A percentile compares a stretch with the other conserved stretches of the same genome.
Conservation (phyloP, 306 rosid species). For the Chamaecrista fasciculata region DNA sequence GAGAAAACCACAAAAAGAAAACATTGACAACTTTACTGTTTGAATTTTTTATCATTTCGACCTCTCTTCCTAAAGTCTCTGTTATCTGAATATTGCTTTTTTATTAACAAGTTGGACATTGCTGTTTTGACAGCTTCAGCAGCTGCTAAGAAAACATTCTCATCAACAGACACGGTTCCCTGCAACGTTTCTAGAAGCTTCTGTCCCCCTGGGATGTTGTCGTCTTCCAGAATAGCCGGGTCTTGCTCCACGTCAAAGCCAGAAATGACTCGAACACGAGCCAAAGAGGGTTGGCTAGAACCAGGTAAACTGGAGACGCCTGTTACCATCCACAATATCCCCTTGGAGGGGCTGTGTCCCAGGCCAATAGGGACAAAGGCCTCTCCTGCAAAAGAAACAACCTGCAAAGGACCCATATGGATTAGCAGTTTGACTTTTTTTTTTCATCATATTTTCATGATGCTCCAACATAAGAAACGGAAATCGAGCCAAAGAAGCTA, state of each 20-base stretch:
- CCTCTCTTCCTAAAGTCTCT: slow-evolving; percentile 76
- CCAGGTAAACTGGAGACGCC: slow-evolving; percentile 72
- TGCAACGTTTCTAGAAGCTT: slow-evolving; percentile 66
- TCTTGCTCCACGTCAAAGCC: slow-evolving; percentile 39
- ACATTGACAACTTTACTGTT: slow-evolving; percentile 29
- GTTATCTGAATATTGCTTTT: slow-evolving; percentile 73
- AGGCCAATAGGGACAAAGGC: slow-evolving; percentile 74
- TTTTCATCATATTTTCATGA: not conserved
- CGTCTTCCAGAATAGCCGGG: slow-evolving; percentile 46
- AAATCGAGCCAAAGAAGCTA: not conserved
- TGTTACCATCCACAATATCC: slow-evolving; percentile 73
- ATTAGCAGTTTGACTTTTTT: not conserved
- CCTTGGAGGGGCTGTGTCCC: slow-evolving; percentile 39
- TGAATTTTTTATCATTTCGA: slow-evolving; percentile 77
- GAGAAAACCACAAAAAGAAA: not conserved
- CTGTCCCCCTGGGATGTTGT: slow-evolving; percentile 57
- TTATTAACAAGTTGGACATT: slow-evolving; percentile 69
- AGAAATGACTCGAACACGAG: slow-evolving; percentile 59
- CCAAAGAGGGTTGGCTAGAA: slow-evolving; percentile 38
- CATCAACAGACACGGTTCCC: slow-evolving; percentile 65
- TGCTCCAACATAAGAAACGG: not conserved
- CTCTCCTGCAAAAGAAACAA: slow-evolving; percentile 56
- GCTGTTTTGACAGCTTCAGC: slow-evolving; percentile 84
- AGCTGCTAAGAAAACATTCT: slow-evolving; percentile 55
- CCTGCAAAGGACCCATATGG: slow-evolving; percentile 43